Conservation (phyloP, 768 basidiomycete species). For the Termitomyces sp. region DNA sequence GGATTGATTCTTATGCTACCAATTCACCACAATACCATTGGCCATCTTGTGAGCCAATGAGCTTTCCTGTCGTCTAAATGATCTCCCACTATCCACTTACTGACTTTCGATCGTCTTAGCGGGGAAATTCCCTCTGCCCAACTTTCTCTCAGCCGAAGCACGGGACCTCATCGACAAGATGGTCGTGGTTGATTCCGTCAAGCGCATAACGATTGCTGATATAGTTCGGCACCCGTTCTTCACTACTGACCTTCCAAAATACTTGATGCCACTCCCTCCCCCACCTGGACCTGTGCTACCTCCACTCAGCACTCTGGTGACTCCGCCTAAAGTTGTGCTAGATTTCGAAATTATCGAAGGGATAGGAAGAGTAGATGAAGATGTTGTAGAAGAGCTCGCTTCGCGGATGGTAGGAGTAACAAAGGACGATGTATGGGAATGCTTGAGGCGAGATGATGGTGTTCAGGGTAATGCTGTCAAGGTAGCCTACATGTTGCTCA, state of each 20-base stretch:
- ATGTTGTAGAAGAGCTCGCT: constrained; percentile 81
- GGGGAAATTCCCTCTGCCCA: constrained; percentile 82
- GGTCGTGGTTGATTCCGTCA: constrained; percentile 92
- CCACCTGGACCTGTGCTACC: constrained; percentile 74
- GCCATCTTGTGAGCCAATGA: background rate
- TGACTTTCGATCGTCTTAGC: constrained; percentile 37
- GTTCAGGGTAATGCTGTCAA: constrained; percentile 89
- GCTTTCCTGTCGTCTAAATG: background rate
- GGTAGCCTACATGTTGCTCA: constrained; percentile 90
- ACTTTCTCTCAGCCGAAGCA: constrained; percentile 75
- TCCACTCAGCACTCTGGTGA: constrained; percentile 66
- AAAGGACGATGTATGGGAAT: constrained; percentile 85
- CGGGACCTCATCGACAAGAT: constrained; percentile 77
- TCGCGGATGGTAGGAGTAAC: constrained; percentile 66
- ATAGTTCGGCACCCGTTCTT: constrained; percentile 92
- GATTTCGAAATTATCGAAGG: constrained; percentile 90
- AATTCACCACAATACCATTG: background rate
- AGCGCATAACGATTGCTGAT: constrained; percentile 89
- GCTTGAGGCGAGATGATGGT: constrained; percentile 77
- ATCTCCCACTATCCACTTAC: background rate
- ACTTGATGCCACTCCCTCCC: constrained; percentile 80
- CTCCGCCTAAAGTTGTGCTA: constrained; percentile 54
- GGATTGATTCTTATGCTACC: background rate
- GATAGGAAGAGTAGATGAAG: constrained; percentile 87
- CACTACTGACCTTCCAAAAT: constrained; percentile 76